Base-by-base conservation (phyloP, 1,284 basidiomycete species). In the Cryptococcus depauperatus region DNA sequence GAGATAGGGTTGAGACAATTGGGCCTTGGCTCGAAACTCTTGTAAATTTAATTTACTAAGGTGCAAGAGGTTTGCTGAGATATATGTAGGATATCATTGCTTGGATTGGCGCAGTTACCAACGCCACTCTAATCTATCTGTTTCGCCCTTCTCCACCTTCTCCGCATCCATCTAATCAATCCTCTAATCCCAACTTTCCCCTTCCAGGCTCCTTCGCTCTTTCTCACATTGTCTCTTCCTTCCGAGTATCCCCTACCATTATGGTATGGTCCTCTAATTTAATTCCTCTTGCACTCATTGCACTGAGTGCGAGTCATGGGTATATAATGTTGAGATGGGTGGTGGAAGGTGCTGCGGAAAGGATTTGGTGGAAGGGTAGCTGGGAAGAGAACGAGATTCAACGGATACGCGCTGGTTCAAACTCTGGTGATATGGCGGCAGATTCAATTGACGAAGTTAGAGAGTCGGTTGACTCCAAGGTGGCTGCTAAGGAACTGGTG, bases 1-100 rank as follows among this genome's bases (percentile, higher is more conserved):
- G 93, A 0, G 72, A 76, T 13, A 81, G 92, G 8, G 84, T 84
- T 10, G 91, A 95, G 62, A 85, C 83, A 4, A 90, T 97, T 55
- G 93, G 93, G 0, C 84, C 90, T 0, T 98, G 93, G 93, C 77
- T 97, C 33, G 83, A 92, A 48, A 81, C 83, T 5, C 74, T 98
- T 54, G n/a, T n/a, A n/a, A n/a, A n/a, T 79, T 73, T 23, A 21
- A 4, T 23, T 23, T 9, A 1, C 26, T 18, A 18, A 13, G 35
- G 35, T 14, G 16, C 14, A 37, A 37, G 56, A 74, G 70, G n/a
- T n/a, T n/a, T n/a, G n/a, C n/a, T n/a, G n/a, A n/a, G n/a, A n/a
- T n/a, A n/a, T n/a, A n/a, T n/a, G n/a, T n/a, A n/a, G n/a, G 66
- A 80, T n/a, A 83, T 88, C 72, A 76, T 96, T 61, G 78, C 84